Conservation (phyloP, 1,284 basidiomycete genomes). For the Melampsora larici-populina region DNA sequence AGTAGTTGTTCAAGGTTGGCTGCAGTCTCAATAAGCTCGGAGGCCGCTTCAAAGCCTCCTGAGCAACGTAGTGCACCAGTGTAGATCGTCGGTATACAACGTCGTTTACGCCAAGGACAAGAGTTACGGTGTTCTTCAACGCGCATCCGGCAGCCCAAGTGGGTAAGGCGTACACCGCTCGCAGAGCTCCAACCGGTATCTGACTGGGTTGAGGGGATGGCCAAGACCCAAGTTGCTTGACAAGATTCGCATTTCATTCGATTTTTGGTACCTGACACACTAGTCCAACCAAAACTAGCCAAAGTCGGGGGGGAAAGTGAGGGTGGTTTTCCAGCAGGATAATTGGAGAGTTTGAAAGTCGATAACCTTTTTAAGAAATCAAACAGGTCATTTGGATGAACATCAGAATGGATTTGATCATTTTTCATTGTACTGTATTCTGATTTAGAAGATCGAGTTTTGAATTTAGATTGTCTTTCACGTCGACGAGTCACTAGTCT, state of each 20-base stretch:
- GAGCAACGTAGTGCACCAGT: slow-evolving; percentile 5
- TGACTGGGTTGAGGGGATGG: slow-evolving; percentile 12
- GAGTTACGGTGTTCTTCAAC: slow-evolving; percentile 20
- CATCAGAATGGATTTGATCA: background rate
- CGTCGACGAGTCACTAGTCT: background rate
- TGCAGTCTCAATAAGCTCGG: slow-evolving; percentile 3
- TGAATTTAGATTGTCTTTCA: background rate
- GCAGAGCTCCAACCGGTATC: slow-evolving; percentile 1
- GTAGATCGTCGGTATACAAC: slow-evolving; percentile 17
- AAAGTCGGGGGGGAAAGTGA: slow-evolving; percentile 18
- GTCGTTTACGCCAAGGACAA: slow-evolving; percentile 30
- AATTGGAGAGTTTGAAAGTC: slow-evolving; percentile 29
- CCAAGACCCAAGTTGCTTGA: slow-evolving; percentile 22
- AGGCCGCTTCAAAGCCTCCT: background rate
- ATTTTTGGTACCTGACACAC: slow-evolving; percentile 15
- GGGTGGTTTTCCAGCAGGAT: slow-evolving; percentile 23
- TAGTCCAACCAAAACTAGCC: slow-evolving; percentile 30
- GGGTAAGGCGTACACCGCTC: background rate
- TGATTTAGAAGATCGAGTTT: background rate
- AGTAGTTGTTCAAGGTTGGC: background rate
- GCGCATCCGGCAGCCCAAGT: slow-evolving; percentile 12
- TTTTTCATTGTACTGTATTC: background rate
- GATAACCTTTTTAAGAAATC: slow-evolving; percentile 15
- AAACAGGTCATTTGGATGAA: slow-evolving; percentile 1
- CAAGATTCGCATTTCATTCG: slow-evolving; percentile 21